Evolutionary conservation across 768 basidiomycete species (phyloP).

Genomic region (Cubamyces lactineus): DNA sequence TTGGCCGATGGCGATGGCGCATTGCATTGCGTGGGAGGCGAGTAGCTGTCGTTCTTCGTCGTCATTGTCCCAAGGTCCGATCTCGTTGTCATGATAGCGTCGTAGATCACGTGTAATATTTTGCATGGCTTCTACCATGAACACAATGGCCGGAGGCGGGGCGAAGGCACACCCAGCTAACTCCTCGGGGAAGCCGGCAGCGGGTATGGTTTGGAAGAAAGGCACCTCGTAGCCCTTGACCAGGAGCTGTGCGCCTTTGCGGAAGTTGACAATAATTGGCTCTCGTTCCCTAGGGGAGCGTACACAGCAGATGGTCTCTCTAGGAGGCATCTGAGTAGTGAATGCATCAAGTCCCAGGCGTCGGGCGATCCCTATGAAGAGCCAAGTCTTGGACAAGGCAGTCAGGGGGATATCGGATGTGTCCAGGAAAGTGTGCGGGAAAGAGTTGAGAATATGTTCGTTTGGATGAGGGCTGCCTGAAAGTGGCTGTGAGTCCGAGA

Average conservation of each 20-base stretch:
- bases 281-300: not conserved
- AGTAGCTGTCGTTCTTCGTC: conserved; percentile 1
- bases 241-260: not conserved
- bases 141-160: not conserved
- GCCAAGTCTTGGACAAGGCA: conserved; percentile 6
- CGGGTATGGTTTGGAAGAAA: not conserved
- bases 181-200: not conserved
- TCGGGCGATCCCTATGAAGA: conserved; percentile 1
- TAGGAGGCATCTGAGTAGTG: not conserved
- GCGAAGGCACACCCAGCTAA: not conserved
- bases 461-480: not conserved
- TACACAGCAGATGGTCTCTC: not conserved
- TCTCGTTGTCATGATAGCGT: not conserved
- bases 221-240: not conserved
- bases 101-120: not conserved
- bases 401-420: not conserved
- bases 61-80: not conserved
- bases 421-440: not conserved
- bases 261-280: not conserved
- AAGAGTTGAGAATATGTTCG: not conserved
- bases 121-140: conserved; percentile 1
- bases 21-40: not conserved
- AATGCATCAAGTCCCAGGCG: conserved; percentile 5
- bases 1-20: not conserved
- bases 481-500: no score